These are phyloP conservation scores for Emericellopsis atlantica DNA, from an alignment of 2,329 filamentous ascomycete genomes.

Conservation along the genomic window DNA sequence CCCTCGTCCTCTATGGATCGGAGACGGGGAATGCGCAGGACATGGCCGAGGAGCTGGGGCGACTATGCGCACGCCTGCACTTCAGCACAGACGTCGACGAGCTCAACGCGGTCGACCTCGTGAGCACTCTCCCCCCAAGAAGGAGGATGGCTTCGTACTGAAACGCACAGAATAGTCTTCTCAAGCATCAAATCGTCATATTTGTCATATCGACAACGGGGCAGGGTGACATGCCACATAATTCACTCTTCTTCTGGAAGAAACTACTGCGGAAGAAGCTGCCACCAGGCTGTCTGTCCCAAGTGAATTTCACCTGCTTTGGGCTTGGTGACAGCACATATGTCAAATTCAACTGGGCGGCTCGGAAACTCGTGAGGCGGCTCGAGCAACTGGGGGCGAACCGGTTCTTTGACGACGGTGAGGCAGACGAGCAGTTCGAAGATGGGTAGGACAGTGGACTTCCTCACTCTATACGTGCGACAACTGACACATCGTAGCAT, in stretches of 20 bases:
- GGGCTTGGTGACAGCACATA: conserved; percentile 93
- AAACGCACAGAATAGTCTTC: conserved; percentile 30
- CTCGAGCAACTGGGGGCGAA: conserved; percentile 72
- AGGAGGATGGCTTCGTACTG: conserved; percentile 3
- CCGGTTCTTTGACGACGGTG: conserved; percentile 64
- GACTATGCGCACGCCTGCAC: conserved; percentile 61
- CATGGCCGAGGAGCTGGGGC: conserved; percentile 72
- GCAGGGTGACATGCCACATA: conserved; percentile 83
- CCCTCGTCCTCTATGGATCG: conserved; percentile 78
- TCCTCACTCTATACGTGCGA: neutral
- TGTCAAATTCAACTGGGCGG: conserved; percentile 90
- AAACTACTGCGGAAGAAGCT: conserved; percentile 70
- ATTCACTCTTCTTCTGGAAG: conserved; percentile 75
- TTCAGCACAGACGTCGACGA: conserved; percentile 67
- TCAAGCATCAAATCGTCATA: conserved; percentile 47
- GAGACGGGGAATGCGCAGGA: conserved; percentile 94
- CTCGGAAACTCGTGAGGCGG: conserved; percentile 75
- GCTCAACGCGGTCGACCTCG: conserved; percentile 64
- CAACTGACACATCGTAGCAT: conserved; percentile 36
- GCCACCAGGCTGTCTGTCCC: conserved; percentile 52
- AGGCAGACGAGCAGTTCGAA: conserved; percentile 86
- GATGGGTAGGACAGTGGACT: conserved; percentile 55
- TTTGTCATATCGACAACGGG: conserved; percentile 87
- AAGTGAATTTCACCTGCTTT: conserved; percentile 70
- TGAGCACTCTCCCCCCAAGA: conserved; percentile 29